These are phyloP conservation scores for Inga oerstediana DNA, from an alignment of 306 rosid species.

Conservation along the genomic window DNA sequence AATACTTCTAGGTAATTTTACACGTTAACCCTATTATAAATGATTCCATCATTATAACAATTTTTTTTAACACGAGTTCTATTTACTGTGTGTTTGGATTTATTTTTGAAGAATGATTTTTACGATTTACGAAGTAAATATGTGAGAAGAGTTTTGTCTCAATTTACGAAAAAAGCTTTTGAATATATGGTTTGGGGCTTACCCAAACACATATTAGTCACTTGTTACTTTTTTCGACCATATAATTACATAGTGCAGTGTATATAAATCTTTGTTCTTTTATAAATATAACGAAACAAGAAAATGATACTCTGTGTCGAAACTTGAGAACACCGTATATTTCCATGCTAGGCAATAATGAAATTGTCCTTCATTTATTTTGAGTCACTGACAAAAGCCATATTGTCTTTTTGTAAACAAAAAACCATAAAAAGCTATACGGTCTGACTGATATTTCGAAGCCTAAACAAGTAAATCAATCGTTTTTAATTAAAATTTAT, in stretches of 20 bases:
- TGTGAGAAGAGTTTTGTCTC: too few relatives aligned
- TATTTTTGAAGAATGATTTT: too few relatives aligned
- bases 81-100: neutral
- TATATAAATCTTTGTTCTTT: neutral
- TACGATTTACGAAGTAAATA: too few relatives aligned
- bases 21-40: too few relatives aligned
- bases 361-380: neutral
- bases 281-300: neutral
- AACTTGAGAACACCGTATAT: neutral
- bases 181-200: too few relatives aligned
- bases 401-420: neutral
- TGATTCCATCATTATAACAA: neutral
- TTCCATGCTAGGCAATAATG: neutral
- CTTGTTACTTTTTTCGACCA: neutral
- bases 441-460: neutral
- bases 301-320: neutral
- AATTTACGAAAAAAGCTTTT: too few relatives aligned
- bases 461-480: neutral
- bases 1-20: too few relatives aligned
- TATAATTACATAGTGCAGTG: neutral
- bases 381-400: neutral
- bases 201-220: neutral
- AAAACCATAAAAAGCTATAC: neutral
- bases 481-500: neutral
- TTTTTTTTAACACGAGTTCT: neutral